Evolutionary conservation across 2,329 filamentous ascomycete genomes (phyloP).

Genomic region (Dryadomyces quercus-mongolicae): DNA sequence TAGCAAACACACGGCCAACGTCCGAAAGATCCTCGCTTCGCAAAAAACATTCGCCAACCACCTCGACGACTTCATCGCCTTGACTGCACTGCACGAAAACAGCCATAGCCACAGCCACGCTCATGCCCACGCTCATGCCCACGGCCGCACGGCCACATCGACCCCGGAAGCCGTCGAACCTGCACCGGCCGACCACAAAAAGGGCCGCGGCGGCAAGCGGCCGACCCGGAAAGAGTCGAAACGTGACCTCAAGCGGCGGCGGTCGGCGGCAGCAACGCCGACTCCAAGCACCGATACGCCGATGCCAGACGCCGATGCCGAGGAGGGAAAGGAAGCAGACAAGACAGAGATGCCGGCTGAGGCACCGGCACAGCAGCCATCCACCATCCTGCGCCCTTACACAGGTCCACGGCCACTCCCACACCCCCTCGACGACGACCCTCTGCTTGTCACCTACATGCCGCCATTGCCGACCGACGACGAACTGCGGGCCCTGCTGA

Average conservation of each 20-base stretch:
- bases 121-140: background rate
- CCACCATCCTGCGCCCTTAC: slow-evolving; percentile 23
- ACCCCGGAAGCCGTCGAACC: background rate
- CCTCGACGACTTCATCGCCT: slow-evolving; percentile 65
- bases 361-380: slow-evolving; percentile 13
- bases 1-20: slow-evolving; percentile 53
- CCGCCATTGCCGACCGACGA: slow-evolving; percentile 45
- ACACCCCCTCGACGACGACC: slow-evolving; percentile 40
- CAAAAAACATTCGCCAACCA: slow-evolving; percentile 79
- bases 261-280: background rate
- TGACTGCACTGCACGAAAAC: slow-evolving; percentile 33
- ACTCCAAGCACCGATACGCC: slow-evolving; percentile 20
- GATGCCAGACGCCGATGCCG: slow-evolving; percentile 17
- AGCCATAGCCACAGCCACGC: slow-evolving; percentile 12
- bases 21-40: slow-evolving; percentile 65
- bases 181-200: background rate
- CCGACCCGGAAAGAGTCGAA: slow-evolving; percentile 3
- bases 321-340: slow-evolving; percentile 15
- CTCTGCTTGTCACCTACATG: slow-evolving; percentile 45
- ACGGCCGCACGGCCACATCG: background rate
- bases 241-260: background rate
- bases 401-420: slow-evolving; percentile 20
- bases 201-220: background rate
- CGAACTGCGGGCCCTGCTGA: slow-evolving; percentile 52
- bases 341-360: slow-evolving; percentile 6